These are phyloP conservation scores for Ulota crispa DNA, from an alignment of 225 moss, liverwort and hornwort species.

Conservation along the genomic window DNA sequence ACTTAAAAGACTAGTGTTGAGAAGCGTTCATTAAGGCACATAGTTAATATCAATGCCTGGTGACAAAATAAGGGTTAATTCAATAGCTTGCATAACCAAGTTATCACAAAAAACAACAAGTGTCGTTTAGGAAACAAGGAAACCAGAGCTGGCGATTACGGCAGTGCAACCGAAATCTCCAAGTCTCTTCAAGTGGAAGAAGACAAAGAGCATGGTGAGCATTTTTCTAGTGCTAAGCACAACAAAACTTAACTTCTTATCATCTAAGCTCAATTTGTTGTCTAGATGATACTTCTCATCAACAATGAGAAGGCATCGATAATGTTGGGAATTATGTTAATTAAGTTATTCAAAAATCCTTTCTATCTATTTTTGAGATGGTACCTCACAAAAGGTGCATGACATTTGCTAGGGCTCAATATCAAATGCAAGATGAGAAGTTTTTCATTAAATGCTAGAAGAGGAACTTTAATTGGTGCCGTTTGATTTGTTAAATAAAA, in stretches of 20 bases:
- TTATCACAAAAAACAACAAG: background rate
- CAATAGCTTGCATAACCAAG: background rate
- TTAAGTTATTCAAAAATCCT: background rate
- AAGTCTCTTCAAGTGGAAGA: constrained; percentile 44
- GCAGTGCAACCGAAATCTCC: constrained; percentile 41
- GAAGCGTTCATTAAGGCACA: background rate
- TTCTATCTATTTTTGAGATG: background rate
- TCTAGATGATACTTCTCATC: background rate
- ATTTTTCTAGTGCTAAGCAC: constrained; percentile 9
- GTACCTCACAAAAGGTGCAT: background rate
- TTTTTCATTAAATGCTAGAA: background rate
- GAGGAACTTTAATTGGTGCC: background rate
- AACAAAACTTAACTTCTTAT: constrained; percentile 9
- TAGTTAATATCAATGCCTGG: background rate
- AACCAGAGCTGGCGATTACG: constrained; percentile 48
- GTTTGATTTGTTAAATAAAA: background rate
- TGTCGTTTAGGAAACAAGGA: constrained; percentile 22
- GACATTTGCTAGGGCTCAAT: background rate
- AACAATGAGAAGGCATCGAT: background rate
- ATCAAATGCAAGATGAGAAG: background rate
- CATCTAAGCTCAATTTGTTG: background rate
- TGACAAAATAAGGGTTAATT: background rate
- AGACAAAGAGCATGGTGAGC: constrained; percentile 52
- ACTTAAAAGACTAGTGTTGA: background rate
- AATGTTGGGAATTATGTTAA: background rate